Percentiles rank a stretch among this genome's conserved stretches.
Conservation (phyloP, 2,329 filamentous ascomycete species). For the Fusarium concolor region DNA sequence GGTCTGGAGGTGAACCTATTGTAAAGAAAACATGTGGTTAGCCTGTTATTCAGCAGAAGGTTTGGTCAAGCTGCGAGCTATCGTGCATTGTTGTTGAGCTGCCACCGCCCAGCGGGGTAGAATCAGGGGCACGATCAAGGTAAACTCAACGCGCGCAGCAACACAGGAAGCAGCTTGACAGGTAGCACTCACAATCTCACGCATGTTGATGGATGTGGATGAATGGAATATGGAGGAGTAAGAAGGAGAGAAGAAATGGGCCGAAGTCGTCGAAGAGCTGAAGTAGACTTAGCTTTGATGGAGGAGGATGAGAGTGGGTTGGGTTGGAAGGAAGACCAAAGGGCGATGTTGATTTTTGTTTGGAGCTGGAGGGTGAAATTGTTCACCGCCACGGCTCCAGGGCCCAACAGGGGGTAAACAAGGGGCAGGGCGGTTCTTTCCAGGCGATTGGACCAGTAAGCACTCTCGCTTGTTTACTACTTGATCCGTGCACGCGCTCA, state of each 20-base stretch:
- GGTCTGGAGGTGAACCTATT: conserved; percentile 99
- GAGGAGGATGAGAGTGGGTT: conserved; percentile 46
- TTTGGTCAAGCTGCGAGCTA: conserved; percentile 25
- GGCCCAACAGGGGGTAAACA: conserved; percentile 40
- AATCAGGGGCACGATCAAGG: conserved; percentile 50
- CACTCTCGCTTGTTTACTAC: conserved; percentile 52
- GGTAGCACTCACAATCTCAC: conserved; percentile 72
- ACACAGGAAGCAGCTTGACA: conserved; percentile 18
- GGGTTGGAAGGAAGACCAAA: conserved; percentile 38
- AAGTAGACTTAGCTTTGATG: conserved; percentile 50
- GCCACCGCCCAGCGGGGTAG: conserved; percentile 50
- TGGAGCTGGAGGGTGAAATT: conserved; percentile 47
- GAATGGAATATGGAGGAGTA: conserved; percentile 42
- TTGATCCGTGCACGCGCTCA: conserved; percentile 46
- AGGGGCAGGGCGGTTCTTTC: conserved; percentile 44
- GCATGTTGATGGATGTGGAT: conserved; percentile 64
- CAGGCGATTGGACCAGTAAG: conserved; percentile 34
- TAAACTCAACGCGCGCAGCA: conserved; percentile 8
- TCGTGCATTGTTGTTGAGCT: conserved; percentile 29
- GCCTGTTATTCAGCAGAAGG: conserved; percentile 53
- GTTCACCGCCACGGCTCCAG: conserved; percentile 52
- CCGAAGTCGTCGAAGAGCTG: conserved; percentile 49
- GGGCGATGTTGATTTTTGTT: conserved; percentile 54
- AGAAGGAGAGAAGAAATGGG: conserved; percentile 39
- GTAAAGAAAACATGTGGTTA: conserved; percentile 67